A percentile compares a stretch with the other conserved stretches of the same genome.
Evolutionary conservation across 306 rosid species (phyloP).

Genomic region (Sechiopsis laciniata): DNA sequence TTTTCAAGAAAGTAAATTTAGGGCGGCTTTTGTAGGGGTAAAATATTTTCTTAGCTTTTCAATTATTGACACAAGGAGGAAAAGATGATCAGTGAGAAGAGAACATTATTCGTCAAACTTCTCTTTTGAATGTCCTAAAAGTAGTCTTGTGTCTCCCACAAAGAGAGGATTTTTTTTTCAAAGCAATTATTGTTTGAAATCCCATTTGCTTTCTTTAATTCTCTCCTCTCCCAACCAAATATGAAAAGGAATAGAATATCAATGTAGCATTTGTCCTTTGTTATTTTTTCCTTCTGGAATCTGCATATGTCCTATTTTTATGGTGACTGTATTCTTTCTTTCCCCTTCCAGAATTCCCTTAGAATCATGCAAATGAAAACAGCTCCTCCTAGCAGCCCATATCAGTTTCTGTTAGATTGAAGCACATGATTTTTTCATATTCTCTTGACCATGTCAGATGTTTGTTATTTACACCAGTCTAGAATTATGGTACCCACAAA

Average conservation of each 20-base stretch:
- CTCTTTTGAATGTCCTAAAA: slow-evolving; percentile 20
- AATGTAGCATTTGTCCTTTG: not conserved
- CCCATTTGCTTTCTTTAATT: slow-evolving; percentile 5
- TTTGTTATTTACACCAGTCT: not conserved
- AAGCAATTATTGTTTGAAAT: slow-evolving; percentile 4
- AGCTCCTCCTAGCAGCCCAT: not conserved
- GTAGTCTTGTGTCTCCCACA: slow-evolving; percentile 8
- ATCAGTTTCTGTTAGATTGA: not conserved
- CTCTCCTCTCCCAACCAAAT: not conserved
- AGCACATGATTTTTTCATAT: not conserved
- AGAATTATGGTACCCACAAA: not conserved
- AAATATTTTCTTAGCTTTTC: slow-evolving; percentile 4
- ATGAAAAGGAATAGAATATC: slow-evolving; percentile 12
- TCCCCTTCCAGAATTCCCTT: not conserved
- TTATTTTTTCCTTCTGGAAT: slow-evolving; percentile 19
- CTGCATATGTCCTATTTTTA: slow-evolving; percentile 17
- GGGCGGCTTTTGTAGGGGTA: slow-evolving; percentile 1
- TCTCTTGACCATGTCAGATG: not conserved
- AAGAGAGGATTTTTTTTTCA: not conserved
- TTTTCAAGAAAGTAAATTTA: slow-evolving; percentile 8
- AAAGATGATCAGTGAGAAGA: not conserved
- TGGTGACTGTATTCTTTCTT: slow-evolving; percentile 13
- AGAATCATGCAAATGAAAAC: slow-evolving; percentile 2
- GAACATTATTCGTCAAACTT: slow-evolving; percentile 15
- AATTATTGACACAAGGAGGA: slow-evolving; percentile 5